Conservation (phyloP, 306 rosid species). For the Acacia melanoxylon region DNA sequence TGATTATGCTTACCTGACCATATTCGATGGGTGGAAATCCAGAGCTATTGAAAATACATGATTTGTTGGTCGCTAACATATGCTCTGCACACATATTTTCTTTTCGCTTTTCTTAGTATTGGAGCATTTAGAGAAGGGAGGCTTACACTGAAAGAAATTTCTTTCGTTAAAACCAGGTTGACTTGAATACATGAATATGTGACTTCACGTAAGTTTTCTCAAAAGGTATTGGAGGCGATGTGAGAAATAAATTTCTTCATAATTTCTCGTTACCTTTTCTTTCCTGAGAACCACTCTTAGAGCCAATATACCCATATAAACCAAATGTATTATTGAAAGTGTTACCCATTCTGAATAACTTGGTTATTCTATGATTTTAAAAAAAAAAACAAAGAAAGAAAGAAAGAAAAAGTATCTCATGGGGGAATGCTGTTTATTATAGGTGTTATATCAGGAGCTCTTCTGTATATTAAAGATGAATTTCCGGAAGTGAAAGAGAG, state of each 20-base stretch:
- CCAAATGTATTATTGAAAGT: neutral
- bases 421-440: neutral
- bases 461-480: constrained; percentile 49
- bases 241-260: no score
- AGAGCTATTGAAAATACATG: neutral
- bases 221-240: neutral
- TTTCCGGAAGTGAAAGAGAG: constrained; percentile 29
- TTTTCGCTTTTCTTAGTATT: neutral
- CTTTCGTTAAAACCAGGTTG: neutral
- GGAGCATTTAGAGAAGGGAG: neutral
- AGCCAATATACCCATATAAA: no score
- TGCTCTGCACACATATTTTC: neutral
- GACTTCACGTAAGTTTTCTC: neutral
- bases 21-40: neutral
- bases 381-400: no score
- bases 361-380: neutral
- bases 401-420: neutral
- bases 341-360: neutral
- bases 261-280: no score
- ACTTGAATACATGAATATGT: no score
- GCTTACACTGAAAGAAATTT: neutral
- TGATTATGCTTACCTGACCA: neutral
- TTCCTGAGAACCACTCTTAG: neutral
- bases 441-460: constrained; percentile 58
- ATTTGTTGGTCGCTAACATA: neutral